Evolutionary conservation across 441 rosid species (phyloP), one percentile per base, ranked within the genome.

Genomic region (Corymbia citriodora): DNA sequence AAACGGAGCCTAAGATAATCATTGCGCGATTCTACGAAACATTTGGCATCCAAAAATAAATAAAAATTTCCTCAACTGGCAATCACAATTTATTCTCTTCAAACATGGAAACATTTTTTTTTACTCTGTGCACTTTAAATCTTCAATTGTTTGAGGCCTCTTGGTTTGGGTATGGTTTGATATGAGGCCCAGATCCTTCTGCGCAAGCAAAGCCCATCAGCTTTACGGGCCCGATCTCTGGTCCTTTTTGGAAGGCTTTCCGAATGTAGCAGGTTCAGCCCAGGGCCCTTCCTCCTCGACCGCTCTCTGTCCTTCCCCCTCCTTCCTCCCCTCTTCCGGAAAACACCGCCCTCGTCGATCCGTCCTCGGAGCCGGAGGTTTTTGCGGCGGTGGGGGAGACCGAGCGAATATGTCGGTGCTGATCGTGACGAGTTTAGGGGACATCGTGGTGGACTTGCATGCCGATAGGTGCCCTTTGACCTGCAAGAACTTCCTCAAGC

Each of bases 401-500:
- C 50, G 55, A 23, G 83, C 50, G 50, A 74, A 33, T 68, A 97
- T 98, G 99, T 98, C 99, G 16, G 98, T 97, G 88, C 93, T 97
- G 40, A 91, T 97, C 55, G 95, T 94, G 48, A 98, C 99, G 23
- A 98, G 99, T 85, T 92, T 97, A 87, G 99, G 99, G 11, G 99
- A 98, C 59, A 87, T 98, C n/a, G 98, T 96, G 33, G 92, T 98
- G 53, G 99, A 97, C 93, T 92, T 98, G 89, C 92, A 91, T 79
- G 87, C 98, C 0, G 95, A 93, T 40, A 94, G 93, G 92, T 98
- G 99, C 87, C 99, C 98, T 15, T 92, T 98, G 79, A 97, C 99
- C 83, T 94, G 94, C 96, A 97, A 98, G 91, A 98, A 96, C 93
- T 97, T 98, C 94, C 93, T 98, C 94, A 97, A 97, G 95, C 99